Evolutionary conservation across 371 early-diverging fungal species (phyloP).

Genomic region (Rhizomucor pusillus): DNA sequence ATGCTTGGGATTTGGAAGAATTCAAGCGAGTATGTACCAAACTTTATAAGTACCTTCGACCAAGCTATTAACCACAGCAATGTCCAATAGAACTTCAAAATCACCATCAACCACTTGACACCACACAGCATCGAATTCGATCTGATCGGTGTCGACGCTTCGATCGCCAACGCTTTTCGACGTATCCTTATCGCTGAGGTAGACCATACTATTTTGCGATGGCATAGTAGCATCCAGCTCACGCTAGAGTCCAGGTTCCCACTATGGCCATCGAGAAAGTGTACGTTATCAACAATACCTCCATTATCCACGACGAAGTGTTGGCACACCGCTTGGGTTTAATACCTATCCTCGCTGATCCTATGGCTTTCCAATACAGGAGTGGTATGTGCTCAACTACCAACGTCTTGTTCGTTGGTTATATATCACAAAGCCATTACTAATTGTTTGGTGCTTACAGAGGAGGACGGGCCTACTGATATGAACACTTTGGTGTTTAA

Average conservation of each 20-base stretch:
- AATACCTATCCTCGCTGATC: constrained; percentile 92
- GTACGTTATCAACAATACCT: constrained; percentile 92
- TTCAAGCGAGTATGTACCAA: constrained; percentile 60
- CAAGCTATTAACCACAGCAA: background rate
- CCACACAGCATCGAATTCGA: constrained; percentile 91
- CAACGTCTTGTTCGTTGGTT: no score
- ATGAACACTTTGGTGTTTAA: constrained; percentile 93
- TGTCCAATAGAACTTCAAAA: constrained; percentile 54
- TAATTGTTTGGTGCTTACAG: constrained; percentile 18
- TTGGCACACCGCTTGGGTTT: constrained; percentile 98
- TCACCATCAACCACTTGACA: constrained; percentile 68
- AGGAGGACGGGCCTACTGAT: constrained; percentile 80
- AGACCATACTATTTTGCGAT: background rate
- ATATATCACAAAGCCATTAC: no score
- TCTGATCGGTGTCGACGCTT: constrained; percentile 90
- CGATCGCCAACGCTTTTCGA: constrained; percentile 96
- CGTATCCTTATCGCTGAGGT: constrained; percentile 95
- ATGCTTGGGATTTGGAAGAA: constrained; percentile 56
- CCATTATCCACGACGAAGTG: constrained; percentile 97
- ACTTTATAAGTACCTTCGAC: no score
- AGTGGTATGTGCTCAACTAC: constrained; percentile 51
- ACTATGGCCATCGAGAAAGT: constrained; percentile 98
- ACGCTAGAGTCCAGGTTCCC: constrained; percentile 64
- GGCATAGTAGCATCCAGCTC: background rate
- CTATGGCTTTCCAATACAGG: constrained; percentile 75